Evolutionary conservation across 2,329 filamentous ascomycete species (phyloP).

Genomic region (Endoconidiophora polonica): DNA sequence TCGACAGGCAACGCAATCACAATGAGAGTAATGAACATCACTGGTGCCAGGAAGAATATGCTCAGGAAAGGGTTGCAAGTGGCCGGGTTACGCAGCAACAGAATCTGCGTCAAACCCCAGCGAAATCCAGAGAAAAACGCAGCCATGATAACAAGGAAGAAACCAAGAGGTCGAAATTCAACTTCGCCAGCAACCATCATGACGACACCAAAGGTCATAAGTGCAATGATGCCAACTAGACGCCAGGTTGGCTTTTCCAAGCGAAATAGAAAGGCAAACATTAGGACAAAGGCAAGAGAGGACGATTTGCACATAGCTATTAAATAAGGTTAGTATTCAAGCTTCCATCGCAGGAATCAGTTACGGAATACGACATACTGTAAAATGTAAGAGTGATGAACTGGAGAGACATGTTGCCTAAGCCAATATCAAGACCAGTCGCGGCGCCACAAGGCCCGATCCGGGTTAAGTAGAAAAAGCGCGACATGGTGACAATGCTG

Average conservation of each 20-base stretch:
- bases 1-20: slow-evolving; percentile 74
- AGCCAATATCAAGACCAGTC: slow-evolving; percentile 85
- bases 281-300: slow-evolving; percentile 79
- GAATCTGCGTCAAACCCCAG: slow-evolving; percentile 96
- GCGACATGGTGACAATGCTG: slow-evolving; percentile 54
- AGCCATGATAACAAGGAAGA: slow-evolving; percentile 80
- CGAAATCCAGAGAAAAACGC: slow-evolving; percentile 93
- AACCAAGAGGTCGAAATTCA: slow-evolving; percentile 72
- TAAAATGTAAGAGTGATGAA: slow-evolving; percentile 96
- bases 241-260: slow-evolving; percentile 77
- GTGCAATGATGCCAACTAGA: slow-evolving; percentile 69
- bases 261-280: slow-evolving; percentile 88
- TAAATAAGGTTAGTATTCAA: slow-evolving; percentile 15
- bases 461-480: slow-evolving; percentile 78
- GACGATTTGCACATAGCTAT: slow-evolving; percentile 96
- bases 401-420: slow-evolving; percentile 89
- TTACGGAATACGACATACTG: slow-evolving; percentile 35
- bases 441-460: slow-evolving; percentile 84
- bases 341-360: no score
- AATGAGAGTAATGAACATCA: slow-evolving; percentile 82
- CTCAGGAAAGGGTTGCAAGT: slow-evolving; percentile 94
- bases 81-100: slow-evolving; percentile 81
- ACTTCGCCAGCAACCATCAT: slow-evolving; percentile 98
- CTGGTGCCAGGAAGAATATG: slow-evolving; percentile 91
- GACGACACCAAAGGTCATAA: slow-evolving; percentile 84